These are phyloP conservation scores for Neopestalotiopsis sp. DNA, from an alignment of 2,329 filamentous ascomycete species.

Conservation along the genomic window DNA sequence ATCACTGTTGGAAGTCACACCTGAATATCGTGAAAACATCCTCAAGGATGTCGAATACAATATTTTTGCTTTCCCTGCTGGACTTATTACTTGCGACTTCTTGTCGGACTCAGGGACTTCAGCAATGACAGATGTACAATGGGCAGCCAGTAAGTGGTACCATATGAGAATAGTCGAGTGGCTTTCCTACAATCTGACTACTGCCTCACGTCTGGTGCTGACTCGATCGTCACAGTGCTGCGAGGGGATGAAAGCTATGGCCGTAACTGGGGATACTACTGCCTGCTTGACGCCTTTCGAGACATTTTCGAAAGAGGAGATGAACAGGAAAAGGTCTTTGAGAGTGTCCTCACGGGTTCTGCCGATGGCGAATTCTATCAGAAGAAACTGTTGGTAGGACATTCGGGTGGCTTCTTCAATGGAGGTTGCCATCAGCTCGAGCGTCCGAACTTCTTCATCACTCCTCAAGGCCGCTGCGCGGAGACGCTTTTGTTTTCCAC, in stretches of 20 bases:
- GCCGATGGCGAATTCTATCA: conserved; percentile 20
- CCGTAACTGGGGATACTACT: conserved; percentile 31
- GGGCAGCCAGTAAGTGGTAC: conserved; percentile 20
- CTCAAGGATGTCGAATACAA: conserved; percentile 10
- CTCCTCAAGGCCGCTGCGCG: conserved; percentile 30
- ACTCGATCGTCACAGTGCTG: conserved; percentile 25
- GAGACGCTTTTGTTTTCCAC: conserved; percentile 28
- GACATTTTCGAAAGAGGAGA: conserved; percentile 30
- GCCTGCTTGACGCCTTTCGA: conserved; percentile 29
- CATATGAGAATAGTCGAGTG: too few relatives aligned
- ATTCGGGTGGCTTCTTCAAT: conserved; percentile 27
- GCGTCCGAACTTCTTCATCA: conserved; percentile 28
- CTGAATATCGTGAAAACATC: conserved; percentile 1
- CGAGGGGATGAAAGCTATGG: conserved; percentile 33
- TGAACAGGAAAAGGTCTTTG: background rate
- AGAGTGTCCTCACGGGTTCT: conserved; percentile 18
- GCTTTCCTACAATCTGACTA: too few relatives aligned
- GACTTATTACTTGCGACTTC: conserved; percentile 29
- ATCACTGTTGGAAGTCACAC: background rate
- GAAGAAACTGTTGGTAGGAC: conserved; percentile 18
- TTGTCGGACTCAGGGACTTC: conserved; percentile 32
- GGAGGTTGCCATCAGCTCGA: conserved; percentile 25
- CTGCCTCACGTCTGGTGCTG: background rate
- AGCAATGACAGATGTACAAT: conserved; percentile 33
- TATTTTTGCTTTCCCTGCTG: conserved; percentile 19